These are phyloP conservation scores for Pleurotus platypus DNA, from an alignment of 768 basidiomycete species.

Conservation along the genomic window DNA sequence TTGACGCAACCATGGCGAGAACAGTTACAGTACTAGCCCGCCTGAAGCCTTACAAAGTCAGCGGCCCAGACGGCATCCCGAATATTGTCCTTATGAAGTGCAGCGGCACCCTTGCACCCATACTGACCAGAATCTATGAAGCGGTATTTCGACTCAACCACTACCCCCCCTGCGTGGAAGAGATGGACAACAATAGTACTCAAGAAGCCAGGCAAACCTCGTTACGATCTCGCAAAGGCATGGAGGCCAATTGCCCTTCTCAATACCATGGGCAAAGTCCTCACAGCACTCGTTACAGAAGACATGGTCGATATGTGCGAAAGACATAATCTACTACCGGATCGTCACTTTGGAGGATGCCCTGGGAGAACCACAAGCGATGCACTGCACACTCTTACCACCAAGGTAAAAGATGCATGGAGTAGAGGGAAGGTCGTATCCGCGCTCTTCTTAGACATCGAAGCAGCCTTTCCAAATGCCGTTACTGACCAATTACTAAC, in stretches of 20 bases:
- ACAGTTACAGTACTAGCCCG: conserved; percentile 9
- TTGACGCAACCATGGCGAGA: not conserved
- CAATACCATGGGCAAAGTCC: conserved; percentile 25
- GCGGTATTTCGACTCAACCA: conserved; percentile 6
- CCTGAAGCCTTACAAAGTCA: conserved; percentile 17
- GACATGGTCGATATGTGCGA: conserved; percentile 23
- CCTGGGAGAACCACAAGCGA: conserved; percentile 35
- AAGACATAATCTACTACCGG: conserved; percentile 25
- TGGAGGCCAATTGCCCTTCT: conserved; percentile 35
- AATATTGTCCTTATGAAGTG: conserved; percentile 19
- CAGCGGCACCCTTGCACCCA: conserved; percentile 4
- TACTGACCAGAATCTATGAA: conserved; percentile 14
- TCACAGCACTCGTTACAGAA: conserved; percentile 16
- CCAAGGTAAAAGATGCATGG: conserved; percentile 35
- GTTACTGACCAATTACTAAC: conserved; percentile 25
- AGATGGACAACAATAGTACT: conserved; percentile 25
- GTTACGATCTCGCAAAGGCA: conserved; percentile 28
- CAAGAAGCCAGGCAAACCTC: conserved; percentile 27
- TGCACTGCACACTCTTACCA: conserved; percentile 25
- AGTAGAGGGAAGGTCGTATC: conserved; percentile 25
- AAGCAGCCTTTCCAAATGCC: conserved; percentile 40
- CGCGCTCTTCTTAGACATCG: conserved; percentile 36
- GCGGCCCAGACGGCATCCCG: conserved; percentile 21
- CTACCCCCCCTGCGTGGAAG: conserved; percentile 17
- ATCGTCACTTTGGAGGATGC: conserved; percentile 33